phyloP scores from a whole-genome alignment of 2,329 filamentous ascomycete species.

The Fusarium sp. region DNA sequence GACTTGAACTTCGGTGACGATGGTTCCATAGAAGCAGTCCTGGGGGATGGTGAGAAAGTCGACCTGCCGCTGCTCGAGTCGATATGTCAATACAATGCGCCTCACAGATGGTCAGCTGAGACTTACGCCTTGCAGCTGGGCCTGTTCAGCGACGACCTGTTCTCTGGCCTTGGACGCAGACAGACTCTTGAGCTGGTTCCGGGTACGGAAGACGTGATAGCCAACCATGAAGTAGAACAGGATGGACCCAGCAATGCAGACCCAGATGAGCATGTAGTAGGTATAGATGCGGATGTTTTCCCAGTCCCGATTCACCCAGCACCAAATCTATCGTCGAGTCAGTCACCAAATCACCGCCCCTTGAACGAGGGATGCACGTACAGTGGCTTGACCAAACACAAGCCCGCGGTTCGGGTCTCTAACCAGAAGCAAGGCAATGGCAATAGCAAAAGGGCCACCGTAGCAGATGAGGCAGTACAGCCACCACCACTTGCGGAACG shows the following conservation, averaged over 20 bases:
- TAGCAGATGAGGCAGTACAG: constrained; percentile 77
- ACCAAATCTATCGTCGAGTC: constrained; percentile 62
- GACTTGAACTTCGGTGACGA: constrained; percentile 63
- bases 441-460: constrained; percentile 73
- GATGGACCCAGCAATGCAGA: constrained; percentile 64
- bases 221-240: constrained; percentile 66
- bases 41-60: constrained; percentile 42
- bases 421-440: constrained; percentile 71
- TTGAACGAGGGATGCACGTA: constrained; percentile 44
- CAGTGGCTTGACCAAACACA: constrained; percentile 66
- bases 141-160: constrained; percentile 46
- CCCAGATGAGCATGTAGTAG: constrained; percentile 70
- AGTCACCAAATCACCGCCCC: neutral
- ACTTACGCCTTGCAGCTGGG: constrained; percentile 25
- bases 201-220: constrained; percentile 66
- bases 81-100: neutral
- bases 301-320: constrained; percentile 66
- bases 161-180: constrained; percentile 51
- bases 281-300: constrained; percentile 66
- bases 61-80: constrained; percentile 28
- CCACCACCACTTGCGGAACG: constrained; percentile 77
- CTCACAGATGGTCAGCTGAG: neutral
- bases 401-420: constrained; percentile 48
- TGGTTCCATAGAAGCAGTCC: constrained; percentile 58
- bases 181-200: constrained; percentile 64